Base-by-base conservation (phyloP, 2,329 filamentous ascomycete genomes). In the Ramularia endophylla region DNA sequence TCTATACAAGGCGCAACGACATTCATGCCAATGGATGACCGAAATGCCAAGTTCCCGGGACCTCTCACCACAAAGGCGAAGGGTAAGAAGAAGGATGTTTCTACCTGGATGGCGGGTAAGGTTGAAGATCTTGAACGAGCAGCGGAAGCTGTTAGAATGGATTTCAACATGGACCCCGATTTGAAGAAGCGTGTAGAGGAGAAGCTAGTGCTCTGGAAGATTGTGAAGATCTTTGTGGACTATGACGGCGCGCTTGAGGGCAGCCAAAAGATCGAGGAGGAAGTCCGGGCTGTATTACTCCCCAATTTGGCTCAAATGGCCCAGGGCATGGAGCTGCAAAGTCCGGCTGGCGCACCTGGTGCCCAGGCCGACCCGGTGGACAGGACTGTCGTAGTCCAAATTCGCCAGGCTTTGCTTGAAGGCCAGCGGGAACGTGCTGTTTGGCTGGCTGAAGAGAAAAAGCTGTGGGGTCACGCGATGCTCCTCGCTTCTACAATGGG, bases 401-500 rank as follows among this genome's bases (percentile, higher is more conserved):
- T 97, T 34, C 83, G 86, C 19, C 80, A 74, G 33, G 73, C 80
- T 55, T 74, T 98, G 4, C 72, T 94, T 7, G 71, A 78, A 40
- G 92, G 94, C 8, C 83, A 97, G 34, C 79, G 88, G 16, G 88
- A 95, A 58, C 87, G 89, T 53, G 92, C 92, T 4, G 85, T 94
- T 0, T 97, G 90, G 90, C 75, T 84, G 50, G 89, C 92, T 4
- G 90, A 88, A 22, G 92, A 98, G 62, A 88, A 89, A 62, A 80
- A 89, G 36, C 71, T 98, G 2, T 98, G 94, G 94, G 92, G 87
- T 2, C 94, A 98, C 63, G 94, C 92, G 3, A 85, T 98, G 75
- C 73, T 98, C 15, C 83, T 98, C 27, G 84, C 92, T 63, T 94
- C 66, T 5, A 92, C 87, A 1, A 72, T 85, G 35, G 85, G 87